These are phyloP conservation scores for Solanum commersonii DNA, from an alignment of 257 asterid genomes.

Conservation along the genomic window DNA sequence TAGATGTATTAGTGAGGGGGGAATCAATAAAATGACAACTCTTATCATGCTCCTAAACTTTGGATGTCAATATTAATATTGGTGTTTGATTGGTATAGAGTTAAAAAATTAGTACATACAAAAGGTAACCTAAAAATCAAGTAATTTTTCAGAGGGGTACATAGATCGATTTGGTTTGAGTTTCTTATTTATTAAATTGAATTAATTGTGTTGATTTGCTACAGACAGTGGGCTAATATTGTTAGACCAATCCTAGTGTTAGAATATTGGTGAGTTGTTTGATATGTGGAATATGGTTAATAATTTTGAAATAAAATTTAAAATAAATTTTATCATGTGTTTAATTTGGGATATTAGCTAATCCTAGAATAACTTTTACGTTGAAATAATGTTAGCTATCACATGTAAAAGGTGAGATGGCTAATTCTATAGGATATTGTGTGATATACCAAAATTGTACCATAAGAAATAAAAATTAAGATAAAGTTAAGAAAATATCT, in stretches of 20 bases:
- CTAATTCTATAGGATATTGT: not conserved
- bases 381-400: not conserved
- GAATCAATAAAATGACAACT: not conserved
- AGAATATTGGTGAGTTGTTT: not conserved
- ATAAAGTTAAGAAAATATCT: not conserved
- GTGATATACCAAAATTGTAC: not conserved
- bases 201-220: not conserved
- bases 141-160: too few species aligned
- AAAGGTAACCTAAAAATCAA: not conserved
- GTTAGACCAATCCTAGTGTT: not conserved
- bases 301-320: too few species aligned
- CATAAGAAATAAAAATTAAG: not conserved
- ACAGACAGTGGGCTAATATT: not conserved
- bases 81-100: not conserved
- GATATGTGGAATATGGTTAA: not conserved
- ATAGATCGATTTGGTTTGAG: not conserved
- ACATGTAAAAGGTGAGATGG: not conserved
- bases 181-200: too few species aligned
- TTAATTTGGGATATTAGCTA: not conserved
- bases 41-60: not conserved
- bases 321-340: not conserved
- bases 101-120: not conserved
- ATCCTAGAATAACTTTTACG: too few species aligned
- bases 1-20: not conserved
- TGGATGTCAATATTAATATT: not conserved